Evolutionary conservation across 306 rosid genomes (phyloP), one percentile per base, ranked within the genome.

Genomic region (Bauhinia variegata): DNA sequence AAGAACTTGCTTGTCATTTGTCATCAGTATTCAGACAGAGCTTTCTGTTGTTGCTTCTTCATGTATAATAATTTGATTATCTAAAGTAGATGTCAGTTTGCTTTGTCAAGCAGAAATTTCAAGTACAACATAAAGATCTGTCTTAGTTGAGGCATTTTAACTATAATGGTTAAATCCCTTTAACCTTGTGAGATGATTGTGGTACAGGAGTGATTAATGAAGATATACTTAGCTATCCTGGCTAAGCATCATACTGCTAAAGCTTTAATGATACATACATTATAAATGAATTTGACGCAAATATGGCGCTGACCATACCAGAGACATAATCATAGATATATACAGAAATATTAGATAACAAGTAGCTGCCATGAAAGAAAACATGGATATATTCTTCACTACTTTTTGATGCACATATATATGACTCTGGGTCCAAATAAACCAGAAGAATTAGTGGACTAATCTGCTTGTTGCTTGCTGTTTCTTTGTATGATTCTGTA

Each of bases 91-190:
- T 42, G 55, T 42, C 70, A 65, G 72, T 55, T 66, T 75, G 78
- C 84, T 75, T 80, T 75, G 57, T 31, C 70, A 71, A 54, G 75
- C 81, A 80, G 78, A 55, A 71, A 65, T 46, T 71, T 80, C 75
- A 75, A 75, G 75, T 75, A 30, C 74, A 60, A 10, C 58, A 60
- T 48, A 60, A 64, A 31, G 52, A 41, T 30, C 63, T 68, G 19
- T 36, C 14, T 46, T 16, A 17, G 36, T 33, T 34, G 28, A 51
- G 66, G 59, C 37, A 47, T 47, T 54, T 46, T 56, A 57, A 32
- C 39, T 58, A 60, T 32, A 12, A 34, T 49, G 34, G 60, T 48
- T 14, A 37, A 70, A 30, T 68, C 16, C 23, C 15, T 42, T 70
- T 58, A 28, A 47, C 30, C 59, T 70, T 59, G 5, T 59, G 23